Evolutionary conservation across 805 yeast genomes (phyloP), one percentile per base, ranked within the genome.

Genomic region (Pichia paraexigua): DNA sequence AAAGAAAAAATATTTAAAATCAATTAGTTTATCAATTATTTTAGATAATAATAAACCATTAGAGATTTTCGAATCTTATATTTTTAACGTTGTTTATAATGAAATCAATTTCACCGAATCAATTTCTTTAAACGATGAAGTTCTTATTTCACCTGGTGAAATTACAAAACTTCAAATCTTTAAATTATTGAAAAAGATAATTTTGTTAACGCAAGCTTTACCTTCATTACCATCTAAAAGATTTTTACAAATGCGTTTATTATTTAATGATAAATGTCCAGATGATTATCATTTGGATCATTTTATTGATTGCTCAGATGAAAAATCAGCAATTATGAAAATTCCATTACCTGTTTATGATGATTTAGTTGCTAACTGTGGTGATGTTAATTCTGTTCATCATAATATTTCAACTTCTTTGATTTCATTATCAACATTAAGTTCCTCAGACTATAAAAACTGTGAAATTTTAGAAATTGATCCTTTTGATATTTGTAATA

Each of bases 181-280:
- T 53, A 75, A 72, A 48, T 56, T 80, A 45, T 71, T 81, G 70
- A 73, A 72, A 58, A 66, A 78, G 48, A 72, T 82, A 48, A 76
- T 81, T 21, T 67, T 78, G 1, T 61, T 75, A 5, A 78, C 84
- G 0, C 86, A 82, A 60, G 67, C 75, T 0, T 64, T 80, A n/a
- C 74, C 77, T 18, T 73, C 77, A 1, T 58, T 79, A 25, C 84
- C 85, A 1, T 62, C 65, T 1, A 67, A 72, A 41, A 72, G 79
- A 50, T 76, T 57, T 48, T 58, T 80, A 40, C 67, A 77, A 0
- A 70, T 80, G 71, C 69, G 79, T 52, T 62, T 81, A 47, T 48
- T 77, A 53, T 79, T 73, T 45, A 78, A 77, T 53, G 78, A 77
- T 3, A 51, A 46, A 3, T 72, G 78, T 39, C 81, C 83, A 2